These are phyloP conservation scores for Austroboletus festivus DNA, from an alignment of 768 basidiomycete species.

Conservation along the genomic window DNA sequence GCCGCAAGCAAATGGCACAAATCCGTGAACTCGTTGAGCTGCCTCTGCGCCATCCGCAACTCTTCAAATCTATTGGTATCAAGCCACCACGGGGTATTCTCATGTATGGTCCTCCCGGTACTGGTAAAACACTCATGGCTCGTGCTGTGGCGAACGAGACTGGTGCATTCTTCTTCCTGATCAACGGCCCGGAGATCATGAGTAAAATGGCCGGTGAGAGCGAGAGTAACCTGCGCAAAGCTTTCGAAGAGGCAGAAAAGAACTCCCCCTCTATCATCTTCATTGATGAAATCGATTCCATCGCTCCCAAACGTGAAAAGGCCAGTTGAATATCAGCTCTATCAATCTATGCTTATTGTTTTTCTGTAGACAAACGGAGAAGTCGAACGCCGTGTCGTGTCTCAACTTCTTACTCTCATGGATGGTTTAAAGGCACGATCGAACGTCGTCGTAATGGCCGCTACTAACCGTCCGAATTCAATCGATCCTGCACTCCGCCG, in stretches of 20 bases:
- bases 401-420: constrained; percentile 98
- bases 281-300: constrained; percentile 99
- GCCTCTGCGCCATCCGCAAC: constrained; percentile 95
- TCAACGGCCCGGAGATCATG: constrained; percentile 99
- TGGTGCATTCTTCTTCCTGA: constrained; percentile 99
- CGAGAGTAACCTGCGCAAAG: constrained; percentile 96
- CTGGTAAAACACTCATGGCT: constrained; percentile 99
- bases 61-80: constrained; percentile 99
- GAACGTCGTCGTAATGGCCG: constrained; percentile 99
- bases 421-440: constrained; percentile 98
- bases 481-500: constrained; percentile 98
- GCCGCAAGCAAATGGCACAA: constrained; percentile 99
- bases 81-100: constrained; percentile 99
- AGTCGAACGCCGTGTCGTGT: constrained; percentile 98
- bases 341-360: constrained; percentile 6
- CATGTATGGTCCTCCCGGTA: constrained; percentile 98
- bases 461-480: constrained; percentile 97
- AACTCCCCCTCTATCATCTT: constrained; percentile 99
- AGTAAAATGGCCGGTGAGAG: constrained; percentile 99
- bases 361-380: constrained; percentile 87
- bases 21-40: constrained; percentile 99
- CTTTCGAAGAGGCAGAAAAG: constrained; percentile 99
- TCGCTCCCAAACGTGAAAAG: constrained; percentile 99
- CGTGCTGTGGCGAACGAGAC: constrained; percentile 99
- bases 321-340: constrained; percentile 35